These are phyloP conservation scores for Boletus subparvulus DNA, from an alignment of 768 basidiomycete genomes.

Conservation along the genomic window DNA sequence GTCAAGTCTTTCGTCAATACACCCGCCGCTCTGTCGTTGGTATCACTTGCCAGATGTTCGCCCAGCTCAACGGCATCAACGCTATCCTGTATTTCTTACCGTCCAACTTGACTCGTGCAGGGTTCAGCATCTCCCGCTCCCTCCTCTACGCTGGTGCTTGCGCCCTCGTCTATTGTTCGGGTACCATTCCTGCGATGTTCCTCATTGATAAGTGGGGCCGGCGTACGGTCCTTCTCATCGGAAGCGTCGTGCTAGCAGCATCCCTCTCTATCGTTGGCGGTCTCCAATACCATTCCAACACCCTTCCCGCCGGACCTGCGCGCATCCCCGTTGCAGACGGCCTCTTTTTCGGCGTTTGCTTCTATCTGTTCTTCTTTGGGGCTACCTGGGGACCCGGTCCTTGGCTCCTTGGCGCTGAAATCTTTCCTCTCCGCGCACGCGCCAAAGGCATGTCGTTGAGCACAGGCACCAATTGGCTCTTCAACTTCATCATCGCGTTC, in stretches of 20 bases:
- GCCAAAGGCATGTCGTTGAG: slow-evolving; percentile 41
- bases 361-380: slow-evolving; percentile 61
- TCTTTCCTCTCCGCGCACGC: slow-evolving; percentile 44
- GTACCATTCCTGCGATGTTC: slow-evolving; percentile 53
- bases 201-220: slow-evolving; percentile 55
- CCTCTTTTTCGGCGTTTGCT: slow-evolving; percentile 45
- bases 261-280: slow-evolving; percentile 52
- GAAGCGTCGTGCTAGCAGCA: slow-evolving; percentile 42
- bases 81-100: slow-evolving; percentile 60
- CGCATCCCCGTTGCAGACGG: slow-evolving; percentile 36
- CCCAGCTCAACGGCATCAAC: slow-evolving; percentile 57
- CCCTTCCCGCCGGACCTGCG: slow-evolving; percentile 34
- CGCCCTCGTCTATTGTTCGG: slow-evolving; percentile 48
- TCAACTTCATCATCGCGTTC: slow-evolving; percentile 44
- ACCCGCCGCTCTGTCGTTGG: slow-evolving; percentile 50
- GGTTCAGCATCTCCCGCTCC: slow-evolving; percentile 44
- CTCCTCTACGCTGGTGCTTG: slow-evolving; percentile 48
- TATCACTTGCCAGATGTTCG: slow-evolving; percentile 54
- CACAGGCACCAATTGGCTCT: slow-evolving; percentile 35
- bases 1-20: slow-evolving; percentile 50
- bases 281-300: slow-evolving; percentile 47
- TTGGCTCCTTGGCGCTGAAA: slow-evolving; percentile 53
- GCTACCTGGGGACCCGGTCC: slow-evolving; percentile 57
- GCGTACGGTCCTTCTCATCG: slow-evolving; percentile 47
- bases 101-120: slow-evolving; percentile 49